These are phyloP conservation scores for Schizophyllum commune DNA, from an alignment of 1,284 basidiomycete genomes.

Conservation along the genomic window DNA sequence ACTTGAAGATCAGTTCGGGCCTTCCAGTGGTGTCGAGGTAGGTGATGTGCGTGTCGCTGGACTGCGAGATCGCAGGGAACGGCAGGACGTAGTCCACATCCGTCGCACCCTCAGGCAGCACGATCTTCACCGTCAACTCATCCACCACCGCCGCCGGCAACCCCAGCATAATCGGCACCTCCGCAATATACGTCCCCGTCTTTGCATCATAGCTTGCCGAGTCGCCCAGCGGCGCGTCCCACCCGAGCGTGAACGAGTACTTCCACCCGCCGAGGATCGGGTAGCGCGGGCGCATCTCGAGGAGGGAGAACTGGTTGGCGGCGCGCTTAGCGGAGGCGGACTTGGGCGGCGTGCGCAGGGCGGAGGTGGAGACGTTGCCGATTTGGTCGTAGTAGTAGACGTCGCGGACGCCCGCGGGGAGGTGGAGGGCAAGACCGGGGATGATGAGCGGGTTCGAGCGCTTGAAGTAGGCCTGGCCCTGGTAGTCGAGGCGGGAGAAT, in stretches of 20 bases:
- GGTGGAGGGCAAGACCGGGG: conserved; percentile 59
- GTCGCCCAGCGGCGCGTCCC: conserved; percentile 79
- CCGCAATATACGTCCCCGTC: conserved; percentile 61
- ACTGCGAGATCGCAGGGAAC: conserved; percentile 63
- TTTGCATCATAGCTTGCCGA: conserved; percentile 55
- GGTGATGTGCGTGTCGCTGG: conserved; percentile 63
- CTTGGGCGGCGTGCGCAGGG: conserved; percentile 57
- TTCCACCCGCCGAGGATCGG: conserved; percentile 98
- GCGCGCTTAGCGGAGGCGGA: conserved; percentile 43
- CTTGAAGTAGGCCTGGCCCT: conserved; percentile 65
- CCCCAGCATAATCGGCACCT: conserved; percentile 82
- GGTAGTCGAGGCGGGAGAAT: conserved; percentile 89
- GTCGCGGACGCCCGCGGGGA: conserved; percentile 76
- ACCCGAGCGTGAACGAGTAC: conserved; percentile 91
- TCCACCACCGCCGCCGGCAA: conserved; percentile 79
- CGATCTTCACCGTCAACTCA: conserved; percentile 71
- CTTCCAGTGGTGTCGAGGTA: conserved; percentile 95
- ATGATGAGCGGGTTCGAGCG: conserved; percentile 64
- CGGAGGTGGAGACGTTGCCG: conserved; percentile 96
- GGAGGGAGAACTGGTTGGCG: conserved; percentile 46
- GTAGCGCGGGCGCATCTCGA: conserved; percentile 87
- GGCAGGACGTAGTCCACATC: conserved; percentile 73
- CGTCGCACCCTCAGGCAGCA: conserved; percentile 93
- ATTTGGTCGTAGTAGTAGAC: conserved; percentile 88
- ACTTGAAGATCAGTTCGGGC: conserved; percentile 68